Evolutionary conservation across 768 basidiomycete genomes (phyloP).

Genomic region (Lentinula boryana): DNA sequence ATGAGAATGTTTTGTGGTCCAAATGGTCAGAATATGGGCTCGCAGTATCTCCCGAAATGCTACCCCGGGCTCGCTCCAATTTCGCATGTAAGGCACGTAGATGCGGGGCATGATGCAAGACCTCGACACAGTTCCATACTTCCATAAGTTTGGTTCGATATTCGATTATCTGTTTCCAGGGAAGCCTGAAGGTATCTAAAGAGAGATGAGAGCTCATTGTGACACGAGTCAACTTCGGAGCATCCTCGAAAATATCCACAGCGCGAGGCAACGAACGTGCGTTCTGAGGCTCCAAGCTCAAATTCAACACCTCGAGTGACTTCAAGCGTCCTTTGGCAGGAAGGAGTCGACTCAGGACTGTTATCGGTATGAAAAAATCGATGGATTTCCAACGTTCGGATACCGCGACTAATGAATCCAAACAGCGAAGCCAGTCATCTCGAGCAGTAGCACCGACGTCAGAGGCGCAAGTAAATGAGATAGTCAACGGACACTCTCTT

Average conservation of each 20-base stretch:
- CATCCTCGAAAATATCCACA: neutral
- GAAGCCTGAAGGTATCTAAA: neutral
- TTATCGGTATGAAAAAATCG: neutral
- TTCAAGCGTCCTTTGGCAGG: neutral
- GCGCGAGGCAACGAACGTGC: neutral
- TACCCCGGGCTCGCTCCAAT: neutral
- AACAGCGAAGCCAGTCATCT: neutral
- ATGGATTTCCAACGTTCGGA: neutral
- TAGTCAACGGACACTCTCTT: neutral
- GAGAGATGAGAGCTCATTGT: neutral
- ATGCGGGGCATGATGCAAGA: neutral
- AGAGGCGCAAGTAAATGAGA: neutral
- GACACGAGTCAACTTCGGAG: neutral
- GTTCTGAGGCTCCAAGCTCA: neutral
- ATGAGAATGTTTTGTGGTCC: neutral
- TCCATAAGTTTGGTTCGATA: neutral
- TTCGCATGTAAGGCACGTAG: neutral
- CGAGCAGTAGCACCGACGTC: neutral
- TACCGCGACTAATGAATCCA: neutral
- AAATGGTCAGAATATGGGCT: neutral
- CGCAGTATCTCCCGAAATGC: neutral
- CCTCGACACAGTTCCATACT: neutral
- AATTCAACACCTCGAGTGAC: neutral
- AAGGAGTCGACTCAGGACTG: neutral
- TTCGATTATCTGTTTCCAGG: neutral